A percentile compares a stretch with the other conserved stretches of the same genome.
These are phyloP conservation scores for Diaporthe vexans DNA, from an alignment of 2,329 filamentous ascomycete species.

Conservation along the genomic window DNA sequence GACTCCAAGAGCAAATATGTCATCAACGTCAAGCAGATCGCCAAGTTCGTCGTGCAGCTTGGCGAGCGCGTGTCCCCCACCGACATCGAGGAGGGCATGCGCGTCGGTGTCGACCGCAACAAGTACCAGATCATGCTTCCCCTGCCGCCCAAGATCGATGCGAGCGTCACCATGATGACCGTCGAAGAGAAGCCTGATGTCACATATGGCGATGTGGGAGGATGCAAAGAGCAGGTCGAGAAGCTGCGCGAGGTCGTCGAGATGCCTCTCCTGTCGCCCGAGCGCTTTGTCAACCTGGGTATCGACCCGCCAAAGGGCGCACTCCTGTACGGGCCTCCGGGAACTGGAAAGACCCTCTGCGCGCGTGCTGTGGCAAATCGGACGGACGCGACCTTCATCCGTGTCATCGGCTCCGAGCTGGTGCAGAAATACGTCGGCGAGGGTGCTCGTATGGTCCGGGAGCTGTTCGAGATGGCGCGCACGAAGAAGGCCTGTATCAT, in stretches of 20 bases:
- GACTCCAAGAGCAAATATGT: constrained; percentile 99
- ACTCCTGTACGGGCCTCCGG: constrained; percentile 94
- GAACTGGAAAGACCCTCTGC: constrained; percentile 99
- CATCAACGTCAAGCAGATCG: constrained; percentile 99
- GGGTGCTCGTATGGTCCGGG: constrained; percentile 97
- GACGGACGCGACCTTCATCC: constrained; percentile 98
- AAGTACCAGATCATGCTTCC: constrained; percentile 99
- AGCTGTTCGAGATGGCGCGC: constrained; percentile 98
- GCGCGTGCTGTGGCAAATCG: constrained; percentile 97
- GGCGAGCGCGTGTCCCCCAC: constrained; percentile 97
- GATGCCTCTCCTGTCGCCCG: constrained; percentile 95
- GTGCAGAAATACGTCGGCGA: constrained; percentile 99
- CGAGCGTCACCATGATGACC: constrained; percentile 99
- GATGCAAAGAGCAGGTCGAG: constrained; percentile 99
- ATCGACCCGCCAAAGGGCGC: constrained; percentile 99
- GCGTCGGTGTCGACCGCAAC: constrained; percentile 96
- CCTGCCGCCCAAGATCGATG: constrained; percentile 97
- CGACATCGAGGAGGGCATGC: constrained; percentile 99
- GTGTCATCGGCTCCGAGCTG: constrained; percentile 96
- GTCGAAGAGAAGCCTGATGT: constrained; percentile 99
- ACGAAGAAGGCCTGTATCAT: constrained; percentile 99
- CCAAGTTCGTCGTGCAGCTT: constrained; percentile 98
- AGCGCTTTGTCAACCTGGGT: constrained; percentile 98
- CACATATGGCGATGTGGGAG: constrained; percentile 98
- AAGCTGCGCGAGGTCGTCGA: constrained; percentile 99